Conservation (phyloP, 1,139 yeast genomes). For the Pichia sp. region DNA sequence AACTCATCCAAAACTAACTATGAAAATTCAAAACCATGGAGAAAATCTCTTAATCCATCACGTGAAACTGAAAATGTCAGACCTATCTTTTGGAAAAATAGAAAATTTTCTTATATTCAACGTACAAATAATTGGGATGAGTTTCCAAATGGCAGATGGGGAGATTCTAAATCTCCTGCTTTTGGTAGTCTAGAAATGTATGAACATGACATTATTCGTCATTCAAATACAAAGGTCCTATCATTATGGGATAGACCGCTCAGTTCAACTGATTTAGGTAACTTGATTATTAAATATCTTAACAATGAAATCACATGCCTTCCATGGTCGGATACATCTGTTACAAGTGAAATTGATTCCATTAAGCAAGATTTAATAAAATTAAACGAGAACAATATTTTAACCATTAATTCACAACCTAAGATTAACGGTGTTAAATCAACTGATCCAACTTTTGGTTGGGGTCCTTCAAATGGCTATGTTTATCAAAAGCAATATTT, state of each 20-base stretch:
- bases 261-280: conserved; percentile 49
- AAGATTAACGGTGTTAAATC: conserved; percentile 76
- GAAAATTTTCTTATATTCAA: conserved; percentile 83
- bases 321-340: conserved; percentile 95
- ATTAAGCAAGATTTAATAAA: conserved; percentile 55
- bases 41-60: conserved; percentile 78
- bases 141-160: conserved; percentile 95
- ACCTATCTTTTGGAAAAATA: conserved; percentile 94
- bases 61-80: conserved; percentile 79
- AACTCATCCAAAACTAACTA: conserved; percentile 12
- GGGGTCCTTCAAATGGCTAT: conserved; percentile 94
- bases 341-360: conserved; percentile 66
- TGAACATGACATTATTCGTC: conserved; percentile 73
- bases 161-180: conserved; percentile 95
- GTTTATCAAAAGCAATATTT: conserved; percentile 91
- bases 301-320: conserved; percentile 64
- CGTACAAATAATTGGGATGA: conserved; percentile 98
- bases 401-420: conserved; percentile 94
- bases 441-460: conserved; percentile 67
- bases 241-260: conserved; percentile 87
- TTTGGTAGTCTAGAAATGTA: conserved; percentile 82
- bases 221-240: conserved; percentile 70
- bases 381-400: conserved; percentile 58
- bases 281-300: conserved; percentile 58
- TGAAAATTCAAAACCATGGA: conserved; percentile 59